phyloP scores from a whole-genome alignment of 805 yeast genomes.

The Candida krabiensis region DNA sequence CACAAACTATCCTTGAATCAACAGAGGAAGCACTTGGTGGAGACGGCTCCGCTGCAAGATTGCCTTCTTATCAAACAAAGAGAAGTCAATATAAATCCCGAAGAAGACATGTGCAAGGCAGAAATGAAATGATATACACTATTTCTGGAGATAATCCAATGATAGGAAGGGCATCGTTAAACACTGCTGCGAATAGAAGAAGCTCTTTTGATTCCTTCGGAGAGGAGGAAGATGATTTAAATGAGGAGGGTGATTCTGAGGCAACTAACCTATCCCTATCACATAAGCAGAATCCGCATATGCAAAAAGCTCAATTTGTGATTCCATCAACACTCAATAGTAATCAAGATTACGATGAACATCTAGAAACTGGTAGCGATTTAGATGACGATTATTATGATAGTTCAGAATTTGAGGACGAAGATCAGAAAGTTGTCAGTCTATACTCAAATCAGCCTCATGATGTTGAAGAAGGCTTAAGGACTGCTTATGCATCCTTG shows the following conservation, averaged over 20 bases:
- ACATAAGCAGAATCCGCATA: slow-evolving; percentile 1
- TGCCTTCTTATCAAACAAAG: slow-evolving; percentile 16
- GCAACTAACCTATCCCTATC: background rate
- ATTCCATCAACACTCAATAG: slow-evolving; percentile 8
- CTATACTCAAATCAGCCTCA: slow-evolving; percentile 84
- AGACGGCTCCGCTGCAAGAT: slow-evolving; percentile 50
- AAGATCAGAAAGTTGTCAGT: slow-evolving; percentile 52
- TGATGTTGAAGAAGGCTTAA: slow-evolving; percentile 67
- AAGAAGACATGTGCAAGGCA: slow-evolving; percentile 12
- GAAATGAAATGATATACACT: slow-evolving; percentile 13
- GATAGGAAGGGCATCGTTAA: slow-evolving; percentile 15
- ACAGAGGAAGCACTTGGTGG: slow-evolving; percentile 83
- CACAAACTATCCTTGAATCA: slow-evolving; percentile 75
- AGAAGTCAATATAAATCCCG: slow-evolving; percentile 4
- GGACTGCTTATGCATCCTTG: slow-evolving; percentile 70
- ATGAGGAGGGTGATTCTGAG: slow-evolving; percentile 30
- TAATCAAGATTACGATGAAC: slow-evolving; percentile 11
- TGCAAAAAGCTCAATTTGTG: slow-evolving; percentile 10
- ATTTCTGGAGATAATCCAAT: slow-evolving; percentile 8
- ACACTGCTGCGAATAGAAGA: slow-evolving; percentile 15
- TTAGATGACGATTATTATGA: slow-evolving; percentile 27
- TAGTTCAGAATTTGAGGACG: slow-evolving; percentile 29
- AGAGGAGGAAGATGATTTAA: slow-evolving; percentile 25
- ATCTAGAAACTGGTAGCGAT: slow-evolving; percentile 25
- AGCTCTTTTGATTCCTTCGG: slow-evolving; percentile 29